A percentile compares a stretch with the other conserved stretches of the same genome.
Conservation (phyloP, 2,329 filamentous ascomycete genomes). For the Sodiomyces alkalinus region DNA sequence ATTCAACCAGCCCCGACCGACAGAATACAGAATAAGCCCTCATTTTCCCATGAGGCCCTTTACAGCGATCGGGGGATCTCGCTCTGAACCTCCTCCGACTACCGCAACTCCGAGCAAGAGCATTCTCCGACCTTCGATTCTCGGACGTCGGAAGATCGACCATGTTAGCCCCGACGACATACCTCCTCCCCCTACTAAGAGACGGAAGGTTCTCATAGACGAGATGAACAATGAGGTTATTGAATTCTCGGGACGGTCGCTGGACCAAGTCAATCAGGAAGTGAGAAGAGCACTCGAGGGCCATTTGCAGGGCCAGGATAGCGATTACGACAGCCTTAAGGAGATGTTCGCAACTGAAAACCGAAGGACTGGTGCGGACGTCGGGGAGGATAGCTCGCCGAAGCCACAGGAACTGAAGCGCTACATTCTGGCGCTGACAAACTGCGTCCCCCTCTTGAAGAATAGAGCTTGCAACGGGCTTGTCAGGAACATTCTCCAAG, state of each 20-base stretch:
- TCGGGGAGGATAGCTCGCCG: constrained; percentile 26
- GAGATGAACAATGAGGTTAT: constrained; percentile 40
- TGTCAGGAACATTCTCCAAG: constrained; percentile 41
- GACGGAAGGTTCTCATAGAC: constrained; percentile 43
- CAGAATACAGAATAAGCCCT: too few relatives aligned
- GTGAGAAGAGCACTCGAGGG: constrained; percentile 40
- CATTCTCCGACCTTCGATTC: constrained; percentile 33
- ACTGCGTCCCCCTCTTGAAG: constrained; percentile 42
- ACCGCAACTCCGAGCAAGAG: constrained; percentile 31
- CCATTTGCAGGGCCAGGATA: constrained; percentile 40
- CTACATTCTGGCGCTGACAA: constrained; percentile 48
- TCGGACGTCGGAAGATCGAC: constrained; percentile 28
- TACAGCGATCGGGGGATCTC: constrained; percentile 17
- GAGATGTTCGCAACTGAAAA: constrained; percentile 39
- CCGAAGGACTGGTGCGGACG: constrained; percentile 19
- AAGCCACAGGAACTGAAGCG: constrained; percentile 41
- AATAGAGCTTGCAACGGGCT: constrained; percentile 43
- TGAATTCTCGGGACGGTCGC: constrained; percentile 34
- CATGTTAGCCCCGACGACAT: constrained; percentile 24
- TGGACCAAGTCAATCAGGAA: constrained; percentile 39
- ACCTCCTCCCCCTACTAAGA: constrained; percentile 31
- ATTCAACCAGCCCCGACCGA: too few relatives aligned
- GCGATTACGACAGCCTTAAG: constrained; percentile 46
- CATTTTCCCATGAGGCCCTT: constrained; percentile 16
- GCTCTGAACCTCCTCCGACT: constrained; percentile 17